These are phyloP conservation scores for Alternaria arborescens DNA, from an alignment of 2,329 filamentous ascomycete species.

Conservation along the genomic window DNA sequence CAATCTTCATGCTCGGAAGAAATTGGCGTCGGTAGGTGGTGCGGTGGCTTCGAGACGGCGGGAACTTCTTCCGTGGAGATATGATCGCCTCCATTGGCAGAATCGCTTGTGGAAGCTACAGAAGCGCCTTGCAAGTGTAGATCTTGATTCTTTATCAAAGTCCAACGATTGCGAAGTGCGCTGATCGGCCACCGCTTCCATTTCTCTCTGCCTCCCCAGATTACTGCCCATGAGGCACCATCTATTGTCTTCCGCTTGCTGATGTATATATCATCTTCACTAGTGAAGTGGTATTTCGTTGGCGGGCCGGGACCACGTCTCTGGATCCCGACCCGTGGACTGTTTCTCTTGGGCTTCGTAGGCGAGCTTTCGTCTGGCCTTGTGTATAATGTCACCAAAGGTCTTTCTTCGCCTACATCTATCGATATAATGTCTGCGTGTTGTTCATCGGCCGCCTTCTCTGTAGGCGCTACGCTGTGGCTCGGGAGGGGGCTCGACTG, in stretches of 20 bases:
- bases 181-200: constrained; percentile 31
- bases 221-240: constrained; percentile 36
- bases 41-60: constrained; percentile 13
- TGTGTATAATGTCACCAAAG: background rate
- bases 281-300: constrained; percentile 35
- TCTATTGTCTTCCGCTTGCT: constrained; percentile 39
- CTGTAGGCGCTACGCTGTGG: background rate
- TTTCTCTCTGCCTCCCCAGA: constrained; percentile 27
- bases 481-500: constrained; percentile 24
- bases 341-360: constrained; percentile 14
- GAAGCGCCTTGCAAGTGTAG: constrained; percentile 11
- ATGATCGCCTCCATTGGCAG: background rate
- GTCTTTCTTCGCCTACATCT: background rate
- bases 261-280: constrained; percentile 49
- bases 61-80: background rate
- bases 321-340: constrained; percentile 26
- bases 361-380: background rate
- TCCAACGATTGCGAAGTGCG: constrained; percentile 28
- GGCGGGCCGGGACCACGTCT: constrained; percentile 4
- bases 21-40: constrained; percentile 43
- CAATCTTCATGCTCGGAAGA: constrained; percentile 30
- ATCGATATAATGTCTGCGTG: background rate
- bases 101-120: background rate
- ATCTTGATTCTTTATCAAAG: constrained; percentile 19
- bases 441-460: constrained; percentile 1